Base-by-base conservation (phyloP, 2,329 filamentous ascomycete species). In the Nigrograna mackinnonii region DNA sequence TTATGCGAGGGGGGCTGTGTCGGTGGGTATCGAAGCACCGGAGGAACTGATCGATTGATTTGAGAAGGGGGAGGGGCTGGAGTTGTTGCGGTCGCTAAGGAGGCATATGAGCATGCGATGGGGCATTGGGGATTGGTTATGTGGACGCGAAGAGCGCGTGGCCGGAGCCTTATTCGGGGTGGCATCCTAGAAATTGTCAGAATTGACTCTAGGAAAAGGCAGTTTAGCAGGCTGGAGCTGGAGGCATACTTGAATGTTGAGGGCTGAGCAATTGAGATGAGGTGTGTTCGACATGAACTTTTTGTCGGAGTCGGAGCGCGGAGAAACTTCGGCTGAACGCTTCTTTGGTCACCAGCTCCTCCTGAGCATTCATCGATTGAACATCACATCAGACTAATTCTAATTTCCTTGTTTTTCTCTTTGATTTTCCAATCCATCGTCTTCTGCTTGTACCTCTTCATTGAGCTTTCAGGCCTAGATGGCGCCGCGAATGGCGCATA, bases 1-100 rank as follows among this genome's bases (percentile, higher is more conserved):
- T 92, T 89, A 66, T 95, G 87, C 41, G 89, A 95, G 4, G 89
- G 90, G 3, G 91, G 92, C 69, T 96, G 91, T 1, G 84, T 86
- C 0, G 84, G 64, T 39, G 80, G 78, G 54, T 76, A 79, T 58
- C 74, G 73, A 22, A 73, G 62, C 17, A 82, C 71, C 22, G 76
- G 71, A 5, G 71, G 61, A 40, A 63, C 55, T 1, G 74, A 70
- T 41, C 60, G 62, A 34, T 68, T 67, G 47, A 74, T 76, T 52
- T 78, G 76, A 19, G 77, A 68, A 41, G 78, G 70, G 35, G 80
- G 68, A 9, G 79, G 69, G 22, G 79, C 75, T 36, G 80, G 76
- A 13, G 78, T 78, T 43, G 74, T 69, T 32, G 73, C 69, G 54
- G 75, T 70, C 42, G 75, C 70, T 52, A 74, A 69, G 24, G 78